Conservation (phyloP, 768 basidiomycete species). For the Tylopilus rubrobrunneus region DNA sequence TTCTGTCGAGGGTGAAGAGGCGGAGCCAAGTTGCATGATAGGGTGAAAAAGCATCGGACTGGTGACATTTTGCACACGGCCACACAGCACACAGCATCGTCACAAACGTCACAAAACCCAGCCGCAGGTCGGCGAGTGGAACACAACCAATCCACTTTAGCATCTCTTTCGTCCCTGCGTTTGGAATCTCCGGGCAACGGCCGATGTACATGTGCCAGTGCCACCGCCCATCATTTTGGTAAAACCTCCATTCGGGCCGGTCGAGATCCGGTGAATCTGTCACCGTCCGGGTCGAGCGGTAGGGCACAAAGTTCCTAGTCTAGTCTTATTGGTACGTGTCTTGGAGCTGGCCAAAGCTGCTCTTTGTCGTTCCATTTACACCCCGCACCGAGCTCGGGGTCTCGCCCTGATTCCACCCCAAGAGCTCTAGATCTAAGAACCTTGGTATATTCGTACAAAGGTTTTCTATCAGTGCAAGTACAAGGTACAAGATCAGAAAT, state of each 20-base stretch:
- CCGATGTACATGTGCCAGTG: too few relatives aligned
- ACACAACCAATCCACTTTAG: background rate
- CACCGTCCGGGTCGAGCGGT: background rate
- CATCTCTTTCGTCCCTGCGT: background rate
- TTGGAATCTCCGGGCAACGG: background rate
- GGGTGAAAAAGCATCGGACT: background rate
- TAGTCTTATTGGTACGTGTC: background rate
- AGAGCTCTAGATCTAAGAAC: background rate
- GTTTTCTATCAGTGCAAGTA: slow-evolving; percentile 2
- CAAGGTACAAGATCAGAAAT: background rate
- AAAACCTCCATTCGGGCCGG: background rate
- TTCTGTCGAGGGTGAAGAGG: background rate
- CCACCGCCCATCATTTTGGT: too few relatives aligned
- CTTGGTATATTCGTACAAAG: slow-evolving; percentile 4
- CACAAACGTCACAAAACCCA: background rate
- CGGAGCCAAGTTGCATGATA: background rate
- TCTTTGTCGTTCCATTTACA: background rate
- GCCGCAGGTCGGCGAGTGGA: too few relatives aligned
- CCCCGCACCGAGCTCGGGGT: background rate
- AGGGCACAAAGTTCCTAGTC: background rate
- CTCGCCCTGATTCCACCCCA: background rate
- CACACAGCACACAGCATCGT: background rate
- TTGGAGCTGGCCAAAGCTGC: background rate
- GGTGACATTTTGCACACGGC: background rate
- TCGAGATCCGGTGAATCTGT: background rate